Evolutionary conservation across 768 basidiomycete species (phyloP).

Genomic region (Polyporus arcularius): DNA sequence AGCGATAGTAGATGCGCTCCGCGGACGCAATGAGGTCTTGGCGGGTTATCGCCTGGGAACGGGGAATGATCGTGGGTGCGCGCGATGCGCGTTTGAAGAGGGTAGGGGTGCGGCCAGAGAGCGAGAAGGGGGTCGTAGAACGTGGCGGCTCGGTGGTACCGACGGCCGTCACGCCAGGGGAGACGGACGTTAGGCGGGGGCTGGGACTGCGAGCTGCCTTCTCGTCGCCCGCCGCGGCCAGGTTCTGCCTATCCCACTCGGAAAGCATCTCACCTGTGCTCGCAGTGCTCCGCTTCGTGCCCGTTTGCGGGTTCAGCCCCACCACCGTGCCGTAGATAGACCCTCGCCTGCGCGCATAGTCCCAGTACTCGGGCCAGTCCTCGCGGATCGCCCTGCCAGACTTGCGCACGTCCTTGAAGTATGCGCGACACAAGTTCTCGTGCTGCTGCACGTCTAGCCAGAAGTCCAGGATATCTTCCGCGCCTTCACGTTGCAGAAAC

Average conservation of each 20-base stretch:
- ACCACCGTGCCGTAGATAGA: slow-evolving; percentile 93
- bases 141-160: slow-evolving; percentile 49
- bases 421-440: slow-evolving; percentile 96
- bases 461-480: slow-evolving; percentile 96
- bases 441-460: slow-evolving; percentile 99
- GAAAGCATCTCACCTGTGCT: slow-evolving; percentile 74
- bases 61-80: slow-evolving; percentile 92
- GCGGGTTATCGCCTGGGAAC: slow-evolving; percentile 87
- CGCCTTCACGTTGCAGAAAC: slow-evolving; percentile 93
- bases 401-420: slow-evolving; percentile 98
- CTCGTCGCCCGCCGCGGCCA: slow-evolving; percentile 54
- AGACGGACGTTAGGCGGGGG: slow-evolving; percentile 52
- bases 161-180: slow-evolving; percentile 48
- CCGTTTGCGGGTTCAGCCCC: slow-evolving; percentile 61
- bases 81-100: slow-evolving; percentile 82
- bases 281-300: slow-evolving; percentile 75
- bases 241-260: slow-evolving; percentile 71
- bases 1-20: slow-evolving; percentile 94
- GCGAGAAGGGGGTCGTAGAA: slow-evolving; percentile 78
- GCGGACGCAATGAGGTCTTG: slow-evolving; percentile 89
- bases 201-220: slow-evolving; percentile 58
- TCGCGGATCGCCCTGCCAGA: slow-evolving; percentile 91
- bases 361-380: slow-evolving; percentile 99
- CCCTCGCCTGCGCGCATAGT: slow-evolving; percentile 87
- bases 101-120: slow-evolving; percentile 73